phyloP scores from a whole-genome alignment of 169 alveolate genomes.

The Babesia divergens region DNA sequence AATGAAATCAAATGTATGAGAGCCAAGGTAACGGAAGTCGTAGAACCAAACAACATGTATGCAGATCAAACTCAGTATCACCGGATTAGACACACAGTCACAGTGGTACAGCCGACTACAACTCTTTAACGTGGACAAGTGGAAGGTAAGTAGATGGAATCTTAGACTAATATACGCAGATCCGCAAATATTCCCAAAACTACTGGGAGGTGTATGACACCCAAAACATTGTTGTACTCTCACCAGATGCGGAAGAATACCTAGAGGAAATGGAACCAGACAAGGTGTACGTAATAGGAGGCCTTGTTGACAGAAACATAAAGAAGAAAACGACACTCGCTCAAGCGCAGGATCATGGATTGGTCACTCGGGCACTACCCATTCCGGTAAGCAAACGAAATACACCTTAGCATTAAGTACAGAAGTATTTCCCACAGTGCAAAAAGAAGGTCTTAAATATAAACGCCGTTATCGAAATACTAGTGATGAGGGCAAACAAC shows the following conservation, averaged over 20 bases:
- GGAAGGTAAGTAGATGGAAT: conserved; percentile 41
- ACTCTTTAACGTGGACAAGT: conserved; percentile 21
- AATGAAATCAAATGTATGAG: conserved; percentile 30
- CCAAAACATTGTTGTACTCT: conserved; percentile 35
- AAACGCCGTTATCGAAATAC: conserved; percentile 56
- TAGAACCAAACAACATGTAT: neutral
- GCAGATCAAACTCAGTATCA: conserved; percentile 36
- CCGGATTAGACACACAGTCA: conserved; percentile 28
- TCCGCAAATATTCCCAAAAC: conserved; percentile 26
- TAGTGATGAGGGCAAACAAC: conserved; percentile 30
- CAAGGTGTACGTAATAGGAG: conserved; percentile 61
- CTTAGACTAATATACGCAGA: neutral
- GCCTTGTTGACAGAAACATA: conserved; percentile 57
- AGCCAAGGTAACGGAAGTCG: conserved; percentile 16
- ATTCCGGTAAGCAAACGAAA: conserved; percentile 17
- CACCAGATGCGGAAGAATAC: conserved; percentile 58
- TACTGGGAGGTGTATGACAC: conserved; percentile 56
- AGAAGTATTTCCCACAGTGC: conserved; percentile 62
- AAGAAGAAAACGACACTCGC: conserved; percentile 25
- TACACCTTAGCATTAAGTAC: neutral
- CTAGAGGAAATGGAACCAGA: conserved; percentile 37
- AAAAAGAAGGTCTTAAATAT: conserved; percentile 54
- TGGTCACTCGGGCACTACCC: conserved; percentile 34
- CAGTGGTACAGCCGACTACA: conserved; percentile 16
- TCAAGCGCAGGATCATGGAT: conserved; percentile 38